phyloP scores from a whole-genome alignment of 257 asterid species.

The Gardenia jasminoides region DNA sequence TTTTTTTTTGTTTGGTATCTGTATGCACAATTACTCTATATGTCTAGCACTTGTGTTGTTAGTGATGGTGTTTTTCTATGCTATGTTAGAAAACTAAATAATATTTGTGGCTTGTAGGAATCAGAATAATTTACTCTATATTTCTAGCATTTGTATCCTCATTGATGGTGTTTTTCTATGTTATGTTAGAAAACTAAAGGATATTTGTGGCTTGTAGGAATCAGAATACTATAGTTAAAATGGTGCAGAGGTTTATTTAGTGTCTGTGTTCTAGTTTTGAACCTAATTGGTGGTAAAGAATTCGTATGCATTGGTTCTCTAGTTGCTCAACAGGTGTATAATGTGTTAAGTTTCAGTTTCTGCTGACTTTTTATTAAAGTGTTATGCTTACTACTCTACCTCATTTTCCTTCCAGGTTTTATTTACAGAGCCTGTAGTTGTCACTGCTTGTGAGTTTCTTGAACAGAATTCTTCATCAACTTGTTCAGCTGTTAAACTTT shows the following conservation, averaged over 20 bases:
- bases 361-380: not conserved
- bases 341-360: not conserved
- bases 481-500: conserved; percentile 67
- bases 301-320: not conserved
- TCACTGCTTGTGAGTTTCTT: conserved; percentile 85
- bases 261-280: not conserved
- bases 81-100: no score
- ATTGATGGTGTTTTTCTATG: no score
- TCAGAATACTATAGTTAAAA: not conserved
- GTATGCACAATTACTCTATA: no score
- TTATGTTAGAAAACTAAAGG: no score
- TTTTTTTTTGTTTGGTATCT: no score
- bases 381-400: not conserved
- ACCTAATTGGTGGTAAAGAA: no score
- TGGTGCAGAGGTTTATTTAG: not conserved
- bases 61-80: no score
- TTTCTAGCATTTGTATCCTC: no score
- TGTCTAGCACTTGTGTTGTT: no score
- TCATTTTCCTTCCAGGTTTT: conserved; percentile 53
- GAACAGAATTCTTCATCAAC: conserved; percentile 86
- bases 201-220: no score
- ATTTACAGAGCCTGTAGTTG: conserved; percentile 79
- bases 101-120: no score
- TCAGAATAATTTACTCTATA: no score
- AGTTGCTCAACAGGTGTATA: not conserved